These are phyloP conservation scores for Leccinum variicolor DNA, from an alignment of 768 basidiomycete genomes.

Conservation along the genomic window DNA sequence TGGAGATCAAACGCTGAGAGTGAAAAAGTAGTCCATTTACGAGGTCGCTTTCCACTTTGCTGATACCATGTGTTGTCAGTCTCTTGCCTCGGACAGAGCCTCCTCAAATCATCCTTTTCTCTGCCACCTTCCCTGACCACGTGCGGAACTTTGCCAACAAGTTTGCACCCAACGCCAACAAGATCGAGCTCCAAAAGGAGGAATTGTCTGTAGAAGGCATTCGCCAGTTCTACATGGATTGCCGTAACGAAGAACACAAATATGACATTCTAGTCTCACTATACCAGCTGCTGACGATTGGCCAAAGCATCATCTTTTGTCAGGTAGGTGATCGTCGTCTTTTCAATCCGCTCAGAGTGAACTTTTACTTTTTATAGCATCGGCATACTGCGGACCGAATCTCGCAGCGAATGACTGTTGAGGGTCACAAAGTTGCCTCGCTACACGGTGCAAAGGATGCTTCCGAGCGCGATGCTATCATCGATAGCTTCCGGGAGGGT, in stretches of 20 bases:
- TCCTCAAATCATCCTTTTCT: conserved; percentile 92
- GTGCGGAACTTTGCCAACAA: conserved; percentile 89
- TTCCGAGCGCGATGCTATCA: conserved; percentile 82
- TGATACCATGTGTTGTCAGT: conserved; percentile 34
- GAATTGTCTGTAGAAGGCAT: conserved; percentile 94
- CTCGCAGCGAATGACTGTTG: conserved; percentile 81
- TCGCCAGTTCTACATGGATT: conserved; percentile 98
- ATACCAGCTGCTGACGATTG: conserved; percentile 89
- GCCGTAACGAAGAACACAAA: conserved; percentile 86
- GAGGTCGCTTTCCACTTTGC: background rate
- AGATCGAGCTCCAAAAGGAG: conserved; percentile 91
- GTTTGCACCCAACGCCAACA: conserved; percentile 93
- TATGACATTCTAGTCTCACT: conserved; percentile 91
- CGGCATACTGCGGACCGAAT: conserved; percentile 93
- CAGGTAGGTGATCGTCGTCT: conserved; percentile 50
- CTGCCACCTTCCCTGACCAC: conserved; percentile 94
- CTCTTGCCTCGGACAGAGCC: conserved; percentile 53
- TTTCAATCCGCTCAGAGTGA: background rate
- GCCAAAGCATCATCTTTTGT: conserved; percentile 98
- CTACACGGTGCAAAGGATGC: conserved; percentile 94
- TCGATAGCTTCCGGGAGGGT: conserved; percentile 95
- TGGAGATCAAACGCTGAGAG: conserved; percentile 88
- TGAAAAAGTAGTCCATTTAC: conserved; percentile 74
- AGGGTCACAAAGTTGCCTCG: conserved; percentile 96
- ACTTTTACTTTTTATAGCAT: conserved; percentile 44